phyloP scores from a whole-genome alignment of 257 asterid species.

The Solanum pinnatisectum region DNA sequence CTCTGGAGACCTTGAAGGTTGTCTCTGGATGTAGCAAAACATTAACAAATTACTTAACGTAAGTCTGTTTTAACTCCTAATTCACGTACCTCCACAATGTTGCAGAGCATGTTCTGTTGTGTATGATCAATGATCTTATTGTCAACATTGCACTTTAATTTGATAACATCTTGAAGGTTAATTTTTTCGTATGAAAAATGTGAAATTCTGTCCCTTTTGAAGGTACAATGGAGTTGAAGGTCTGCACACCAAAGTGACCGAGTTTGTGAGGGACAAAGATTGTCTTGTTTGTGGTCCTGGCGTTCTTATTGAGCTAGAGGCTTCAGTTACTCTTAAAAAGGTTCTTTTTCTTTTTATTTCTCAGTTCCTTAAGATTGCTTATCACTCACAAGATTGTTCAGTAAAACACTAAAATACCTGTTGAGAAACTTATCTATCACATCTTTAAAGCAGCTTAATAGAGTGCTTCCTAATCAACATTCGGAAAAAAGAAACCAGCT shows the following conservation, averaged over 20 bases:
- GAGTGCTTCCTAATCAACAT: background rate
- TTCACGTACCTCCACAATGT: background rate
- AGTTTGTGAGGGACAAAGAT: constrained; percentile 70
- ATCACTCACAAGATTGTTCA: background rate
- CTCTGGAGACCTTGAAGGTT: constrained; percentile 93
- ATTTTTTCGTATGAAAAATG: background rate
- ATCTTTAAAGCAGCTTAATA: background rate
- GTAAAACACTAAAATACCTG: background rate
- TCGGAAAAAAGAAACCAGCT: background rate
- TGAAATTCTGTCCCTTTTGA: background rate
- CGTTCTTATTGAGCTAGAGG: constrained; percentile 78
- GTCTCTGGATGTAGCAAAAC: constrained; percentile 94
- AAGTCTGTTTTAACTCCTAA: constrained; percentile 8
- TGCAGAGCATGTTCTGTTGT: background rate
- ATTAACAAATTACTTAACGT: constrained; percentile 82
- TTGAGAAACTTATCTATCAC: background rate
- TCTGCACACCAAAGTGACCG: constrained; percentile 86
- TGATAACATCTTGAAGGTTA: background rate
- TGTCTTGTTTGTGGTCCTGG: constrained; percentile 99
- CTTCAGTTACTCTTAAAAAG: constrained; percentile 67
- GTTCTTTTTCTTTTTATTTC: constrained; percentile 23
- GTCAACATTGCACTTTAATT: background rate
- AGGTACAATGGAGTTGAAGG: constrained; percentile 97
- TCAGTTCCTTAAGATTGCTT: background rate
- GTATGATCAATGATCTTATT: background rate